These are phyloP conservation scores for Malus asiatica DNA, from an alignment of 306 rosid species.

Conservation along the genomic window DNA sequence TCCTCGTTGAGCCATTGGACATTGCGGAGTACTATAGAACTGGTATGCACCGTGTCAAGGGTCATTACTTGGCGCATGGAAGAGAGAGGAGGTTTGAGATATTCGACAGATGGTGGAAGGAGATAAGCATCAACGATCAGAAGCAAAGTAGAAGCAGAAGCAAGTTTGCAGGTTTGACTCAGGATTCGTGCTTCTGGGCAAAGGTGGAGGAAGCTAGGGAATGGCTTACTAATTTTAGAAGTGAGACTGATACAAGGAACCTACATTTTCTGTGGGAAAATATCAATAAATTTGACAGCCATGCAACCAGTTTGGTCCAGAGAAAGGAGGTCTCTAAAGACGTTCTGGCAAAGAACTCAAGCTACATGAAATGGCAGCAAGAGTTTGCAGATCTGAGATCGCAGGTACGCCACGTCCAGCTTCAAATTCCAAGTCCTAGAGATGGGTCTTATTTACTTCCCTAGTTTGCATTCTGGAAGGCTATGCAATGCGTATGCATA, in stretches of 20 bases:
- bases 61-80: constrained; percentile 65
- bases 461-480: background rate
- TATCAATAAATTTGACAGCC: constrained; percentile 43
- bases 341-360: constrained; percentile 63
- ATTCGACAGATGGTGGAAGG: constrained; percentile 73
- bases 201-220: constrained; percentile 81
- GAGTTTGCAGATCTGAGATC: constrained; percentile 41
- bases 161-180: constrained; percentile 66
- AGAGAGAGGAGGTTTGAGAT: constrained; percentile 57
- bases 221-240: constrained; percentile 47
- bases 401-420: constrained; percentile 23
- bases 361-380: constrained; percentile 52
- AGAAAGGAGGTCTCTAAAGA: constrained; percentile 66
- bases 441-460: constrained; percentile 21
- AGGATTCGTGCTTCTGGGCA: constrained; percentile 87
- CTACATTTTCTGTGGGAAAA: constrained; percentile 32
- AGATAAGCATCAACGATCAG: constrained; percentile 9
- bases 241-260: constrained; percentile 37
- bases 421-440: constrained; percentile 21
- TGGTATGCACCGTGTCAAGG: constrained; percentile 34
- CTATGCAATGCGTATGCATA: too few relatives aligned
- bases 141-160: constrained; percentile 28
- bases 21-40: constrained; percentile 71
- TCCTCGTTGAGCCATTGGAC: constrained; percentile 76
- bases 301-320: constrained; percentile 44